Evolutionary conservation across 768 basidiomycete species (phyloP).

Genomic region (Tricholoma sp.): DNA sequence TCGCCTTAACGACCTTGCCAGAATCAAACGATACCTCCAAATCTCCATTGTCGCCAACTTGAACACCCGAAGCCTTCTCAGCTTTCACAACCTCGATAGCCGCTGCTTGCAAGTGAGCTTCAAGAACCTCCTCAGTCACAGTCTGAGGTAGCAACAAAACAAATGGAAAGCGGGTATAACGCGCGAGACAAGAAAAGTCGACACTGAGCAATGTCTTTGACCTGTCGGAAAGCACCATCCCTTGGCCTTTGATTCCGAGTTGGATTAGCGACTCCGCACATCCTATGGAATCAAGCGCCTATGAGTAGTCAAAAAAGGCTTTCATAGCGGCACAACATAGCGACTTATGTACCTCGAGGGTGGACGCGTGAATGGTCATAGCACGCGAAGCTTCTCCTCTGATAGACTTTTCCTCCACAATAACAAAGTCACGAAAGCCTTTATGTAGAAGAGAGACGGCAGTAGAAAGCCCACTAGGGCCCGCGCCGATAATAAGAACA

Average conservation of each 20-base stretch:
- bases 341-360: constrained; percentile 37
- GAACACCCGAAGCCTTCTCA: constrained; percentile 35
- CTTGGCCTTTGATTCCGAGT: constrained; percentile 28
- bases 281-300: constrained; percentile 44
- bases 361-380: constrained; percentile 43
- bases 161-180: constrained; percentile 41
- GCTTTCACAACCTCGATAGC: constrained; percentile 32
- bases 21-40: constrained; percentile 42
- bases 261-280: constrained; percentile 34
- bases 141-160: constrained; percentile 38
- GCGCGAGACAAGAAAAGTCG: constrained; percentile 29
- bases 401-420: constrained; percentile 34
- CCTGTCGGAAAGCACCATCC: constrained; percentile 25
- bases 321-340: background rate
- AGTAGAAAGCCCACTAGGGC: constrained; percentile 42
- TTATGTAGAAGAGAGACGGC: constrained; percentile 41
- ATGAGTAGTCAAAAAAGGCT: background rate
- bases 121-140: constrained; percentile 37
- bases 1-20: constrained; percentile 36
- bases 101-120: constrained; percentile 24
- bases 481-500: constrained; percentile 46
- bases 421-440: constrained; percentile 34
- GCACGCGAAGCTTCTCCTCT: constrained; percentile 39
- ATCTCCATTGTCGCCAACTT: constrained; percentile 22
- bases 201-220: constrained; percentile 21